A percentile compares a stretch with the other conserved stretches of the same genome.
These are phyloP conservation scores for Debaryomyces psychrophilus DNA, from an alignment of 1,139 yeast genomes.

Conservation along the genomic window DNA sequence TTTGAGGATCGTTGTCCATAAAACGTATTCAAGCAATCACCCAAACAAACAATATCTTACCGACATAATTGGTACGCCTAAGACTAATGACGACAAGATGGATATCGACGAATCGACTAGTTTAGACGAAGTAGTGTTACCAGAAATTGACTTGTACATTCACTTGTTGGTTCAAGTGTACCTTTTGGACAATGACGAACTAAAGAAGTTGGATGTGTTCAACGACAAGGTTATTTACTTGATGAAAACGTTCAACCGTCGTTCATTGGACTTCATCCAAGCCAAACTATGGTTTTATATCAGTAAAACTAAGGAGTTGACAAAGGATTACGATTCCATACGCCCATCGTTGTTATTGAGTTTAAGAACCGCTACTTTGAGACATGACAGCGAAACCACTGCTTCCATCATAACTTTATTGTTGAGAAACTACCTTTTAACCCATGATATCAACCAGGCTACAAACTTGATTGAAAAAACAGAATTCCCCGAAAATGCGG, in stretches of 20 bases:
- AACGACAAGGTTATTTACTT: conserved; percentile 58
- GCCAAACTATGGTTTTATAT: conserved; percentile 96
- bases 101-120: conserved; percentile 26
- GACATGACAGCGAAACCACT: conserved; percentile 91
- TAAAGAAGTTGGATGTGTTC: conserved; percentile 53
- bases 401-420: conserved; percentile 84
- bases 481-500: conserved; percentile 82
- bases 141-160: conserved; percentile 81
- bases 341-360: conserved; percentile 73
- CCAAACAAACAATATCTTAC: conserved; percentile 39
- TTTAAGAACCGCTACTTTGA: conserved; percentile 84
- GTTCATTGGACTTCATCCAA: conserved; percentile 82
- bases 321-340: conserved; percentile 59
- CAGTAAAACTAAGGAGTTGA: conserved; percentile 74
- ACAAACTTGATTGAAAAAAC: conserved; percentile 87
- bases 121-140: conserved; percentile 42
- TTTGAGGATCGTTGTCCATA: conserved; percentile 55
- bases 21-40: conserved; percentile 53
- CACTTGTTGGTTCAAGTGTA: conserved; percentile 79
- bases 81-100: conserved; percentile 25
- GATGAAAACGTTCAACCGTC: conserved; percentile 68
- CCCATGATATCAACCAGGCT: conserved; percentile 86
- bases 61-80: conserved; percentile 23
- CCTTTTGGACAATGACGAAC: conserved; percentile 64
- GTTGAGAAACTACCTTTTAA: conserved; percentile 74